phyloP scores from a whole-genome alignment of 768 basidiomycete genomes.

The Cystofilobasidium bisporidii region DNA sequence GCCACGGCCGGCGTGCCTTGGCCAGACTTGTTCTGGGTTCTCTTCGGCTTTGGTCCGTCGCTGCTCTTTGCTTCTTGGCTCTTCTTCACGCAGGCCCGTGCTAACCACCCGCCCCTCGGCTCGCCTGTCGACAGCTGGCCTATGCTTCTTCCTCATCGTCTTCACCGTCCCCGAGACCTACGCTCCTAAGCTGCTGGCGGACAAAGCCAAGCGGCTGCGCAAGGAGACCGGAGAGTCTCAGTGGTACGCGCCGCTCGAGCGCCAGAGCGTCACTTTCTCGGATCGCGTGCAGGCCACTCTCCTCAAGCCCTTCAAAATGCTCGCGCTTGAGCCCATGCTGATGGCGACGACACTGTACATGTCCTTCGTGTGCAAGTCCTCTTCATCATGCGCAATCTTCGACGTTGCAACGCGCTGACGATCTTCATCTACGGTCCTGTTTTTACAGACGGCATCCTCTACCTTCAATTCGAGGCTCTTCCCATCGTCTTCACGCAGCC shows the following conservation, averaged over 20 bases:
- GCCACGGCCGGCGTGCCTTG: constrained; percentile 14
- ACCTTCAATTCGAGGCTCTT: constrained; percentile 34
- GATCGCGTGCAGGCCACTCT: constrained; percentile 35
- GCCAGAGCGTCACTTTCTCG: constrained; percentile 26
- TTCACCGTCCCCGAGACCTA: constrained; percentile 37
- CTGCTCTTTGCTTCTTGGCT: neutral
- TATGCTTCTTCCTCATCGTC: constrained; percentile 31
- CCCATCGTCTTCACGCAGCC: constrained; percentile 36
- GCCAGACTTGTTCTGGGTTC: constrained; percentile 21
- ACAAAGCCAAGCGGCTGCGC: constrained; percentile 38
- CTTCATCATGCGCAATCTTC: neutral
- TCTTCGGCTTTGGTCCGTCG: constrained; percentile 16
- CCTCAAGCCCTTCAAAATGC: constrained; percentile 40
- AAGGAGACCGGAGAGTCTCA: constrained; percentile 35
- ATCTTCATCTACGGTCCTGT: neutral
- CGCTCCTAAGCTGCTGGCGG: constrained; percentile 37
- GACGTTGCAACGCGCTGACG: no score
- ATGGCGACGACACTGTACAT: constrained; percentile 39
- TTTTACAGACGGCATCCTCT: constrained; percentile 35
- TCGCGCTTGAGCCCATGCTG: constrained; percentile 39
- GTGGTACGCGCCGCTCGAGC: constrained; percentile 38
- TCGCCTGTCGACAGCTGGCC: constrained; percentile 28
- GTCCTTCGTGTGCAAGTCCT: constrained; percentile 32
- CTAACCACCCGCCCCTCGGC: neutral
- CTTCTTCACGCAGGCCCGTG: neutral